These are phyloP conservation scores for Cutaneotrichosporon cutaneum DNA, from an alignment of 1,284 basidiomycete genomes.

Conservation along the genomic window DNA sequence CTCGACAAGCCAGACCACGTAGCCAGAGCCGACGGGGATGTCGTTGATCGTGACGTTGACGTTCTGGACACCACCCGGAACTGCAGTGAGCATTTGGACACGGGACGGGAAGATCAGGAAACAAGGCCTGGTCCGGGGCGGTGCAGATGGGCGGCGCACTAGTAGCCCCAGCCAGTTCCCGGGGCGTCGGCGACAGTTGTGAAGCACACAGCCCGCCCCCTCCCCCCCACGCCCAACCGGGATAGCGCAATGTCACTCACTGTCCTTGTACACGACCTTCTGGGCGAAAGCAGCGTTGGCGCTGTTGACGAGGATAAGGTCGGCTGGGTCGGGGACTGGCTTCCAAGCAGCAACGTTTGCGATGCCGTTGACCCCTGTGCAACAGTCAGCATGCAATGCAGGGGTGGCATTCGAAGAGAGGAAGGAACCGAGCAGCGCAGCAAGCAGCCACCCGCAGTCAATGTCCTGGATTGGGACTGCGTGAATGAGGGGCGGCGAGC, in stretches of 20 bases:
- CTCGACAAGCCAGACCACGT: slow-evolving; percentile 11
- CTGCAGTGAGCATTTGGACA: not conserved
- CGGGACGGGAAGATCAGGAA: too few relatives aligned
- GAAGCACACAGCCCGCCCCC: too few relatives aligned
- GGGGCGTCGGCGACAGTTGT: not conserved
- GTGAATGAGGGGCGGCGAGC: too few relatives aligned
- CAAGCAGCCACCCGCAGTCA: not conserved
- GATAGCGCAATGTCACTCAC: slow-evolving; percentile 2
- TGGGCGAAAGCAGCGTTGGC: slow-evolving; percentile 1
- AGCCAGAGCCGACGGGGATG: slow-evolving; percentile 16
- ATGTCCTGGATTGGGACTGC: not conserved
- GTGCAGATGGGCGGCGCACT: not conserved
- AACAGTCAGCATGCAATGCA: not conserved
- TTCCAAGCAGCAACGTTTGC: slow-evolving; percentile 20
- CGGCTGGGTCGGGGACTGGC: slow-evolving; percentile 16
- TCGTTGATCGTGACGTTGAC: slow-evolving; percentile 13
- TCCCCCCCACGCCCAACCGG: not conserved
- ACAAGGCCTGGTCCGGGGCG: too few relatives aligned
- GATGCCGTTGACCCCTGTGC: slow-evolving; percentile 25
- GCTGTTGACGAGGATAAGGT: slow-evolving; percentile 20
- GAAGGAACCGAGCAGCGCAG: not conserved
- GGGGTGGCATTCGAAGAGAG: not conserved
- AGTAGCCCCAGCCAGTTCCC: not conserved
- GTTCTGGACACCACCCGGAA: slow-evolving; percentile 14
- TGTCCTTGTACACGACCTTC: not conserved